phyloP scores from a whole-genome alignment of 495 filamentous ascomycete genomes.

The Penicillium mononematosum region DNA sequence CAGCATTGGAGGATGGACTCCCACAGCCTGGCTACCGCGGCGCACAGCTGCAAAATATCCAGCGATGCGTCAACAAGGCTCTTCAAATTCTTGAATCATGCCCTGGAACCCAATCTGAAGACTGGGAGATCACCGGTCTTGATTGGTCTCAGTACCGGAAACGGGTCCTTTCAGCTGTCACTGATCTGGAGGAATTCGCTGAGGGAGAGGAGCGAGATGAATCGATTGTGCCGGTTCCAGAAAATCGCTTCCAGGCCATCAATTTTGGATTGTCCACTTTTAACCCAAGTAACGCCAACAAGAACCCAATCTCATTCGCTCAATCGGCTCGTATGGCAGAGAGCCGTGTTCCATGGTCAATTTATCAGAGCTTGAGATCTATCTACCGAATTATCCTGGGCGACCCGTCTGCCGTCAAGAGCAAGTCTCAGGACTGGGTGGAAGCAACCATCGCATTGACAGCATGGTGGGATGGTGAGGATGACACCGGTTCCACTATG shows the following conservation, averaged over 20 bases:
- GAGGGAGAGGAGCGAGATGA: slow-evolving; percentile 60
- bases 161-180: slow-evolving; percentile 60
- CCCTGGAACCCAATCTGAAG: slow-evolving; percentile 57
- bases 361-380: slow-evolving; percentile 74
- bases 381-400: slow-evolving; percentile 78
- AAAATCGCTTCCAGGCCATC: slow-evolving; percentile 47
- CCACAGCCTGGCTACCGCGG: slow-evolving; percentile 65
- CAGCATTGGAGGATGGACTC: slow-evolving; percentile 55
- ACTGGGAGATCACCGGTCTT: slow-evolving; percentile 73
- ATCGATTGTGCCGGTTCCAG: slow-evolving; percentile 26
- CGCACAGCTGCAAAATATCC: slow-evolving; percentile 68
- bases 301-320: slow-evolving; percentile 46
- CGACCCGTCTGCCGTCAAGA: slow-evolving; percentile 63
- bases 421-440: slow-evolving; percentile 75
- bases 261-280: slow-evolving; percentile 50
- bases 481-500: slow-evolving; percentile 40
- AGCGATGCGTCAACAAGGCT: slow-evolving; percentile 63
- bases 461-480: slow-evolving; percentile 85
- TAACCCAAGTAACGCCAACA: slow-evolving; percentile 26
- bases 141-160: slow-evolving; percentile 81
- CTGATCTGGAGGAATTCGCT: slow-evolving; percentile 68
- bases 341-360: slow-evolving; percentile 79
- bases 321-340: slow-evolving; percentile 71
- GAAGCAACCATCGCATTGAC: slow-evolving; percentile 79
- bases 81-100: slow-evolving; percentile 66